Conservation (phyloP, 2,329 filamentous ascomycete genomes). For the Pseudocercospora fijiensis region DNA sequence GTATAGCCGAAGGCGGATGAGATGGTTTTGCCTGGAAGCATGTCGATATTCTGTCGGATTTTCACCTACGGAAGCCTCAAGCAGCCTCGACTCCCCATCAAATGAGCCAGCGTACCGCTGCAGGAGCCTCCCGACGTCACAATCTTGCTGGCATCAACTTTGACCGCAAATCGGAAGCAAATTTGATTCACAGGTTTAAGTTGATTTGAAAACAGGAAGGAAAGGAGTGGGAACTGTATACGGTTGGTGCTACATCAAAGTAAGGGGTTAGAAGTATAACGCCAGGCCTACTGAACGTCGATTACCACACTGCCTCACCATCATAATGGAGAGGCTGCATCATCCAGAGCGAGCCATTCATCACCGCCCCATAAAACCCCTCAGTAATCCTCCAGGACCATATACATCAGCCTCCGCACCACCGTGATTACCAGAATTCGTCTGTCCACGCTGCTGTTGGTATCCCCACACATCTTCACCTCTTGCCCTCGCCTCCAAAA, state of each 20-base stretch:
- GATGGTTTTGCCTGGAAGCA: neutral
- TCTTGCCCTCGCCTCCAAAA: neutral
- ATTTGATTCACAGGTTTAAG: conserved; percentile 20
- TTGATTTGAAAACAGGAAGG: neutral
- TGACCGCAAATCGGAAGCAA: conserved; percentile 27
- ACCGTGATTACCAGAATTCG: neutral
- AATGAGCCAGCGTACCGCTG: neutral
- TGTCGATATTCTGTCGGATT: no score
- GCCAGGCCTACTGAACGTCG: no score
- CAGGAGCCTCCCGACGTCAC: neutral
- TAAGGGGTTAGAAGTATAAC: neutral
- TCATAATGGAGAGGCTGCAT: no score
- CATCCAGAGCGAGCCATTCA: no score
- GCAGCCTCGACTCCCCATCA: neutral
- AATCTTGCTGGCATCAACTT: neutral
- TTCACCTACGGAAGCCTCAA: neutral
- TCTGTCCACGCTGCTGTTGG: neutral
- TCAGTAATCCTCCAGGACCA: no score
- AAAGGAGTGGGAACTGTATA: neutral
- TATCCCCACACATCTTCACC: no score
- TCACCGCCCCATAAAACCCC: no score
- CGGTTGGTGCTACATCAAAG: neutral
- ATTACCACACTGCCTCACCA: no score
- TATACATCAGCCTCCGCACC: no score
- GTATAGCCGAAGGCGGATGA: neutral